Evolutionary conservation across 257 asterid genomes (phyloP).

Genomic region (Knoxia roxburghii): DNA sequence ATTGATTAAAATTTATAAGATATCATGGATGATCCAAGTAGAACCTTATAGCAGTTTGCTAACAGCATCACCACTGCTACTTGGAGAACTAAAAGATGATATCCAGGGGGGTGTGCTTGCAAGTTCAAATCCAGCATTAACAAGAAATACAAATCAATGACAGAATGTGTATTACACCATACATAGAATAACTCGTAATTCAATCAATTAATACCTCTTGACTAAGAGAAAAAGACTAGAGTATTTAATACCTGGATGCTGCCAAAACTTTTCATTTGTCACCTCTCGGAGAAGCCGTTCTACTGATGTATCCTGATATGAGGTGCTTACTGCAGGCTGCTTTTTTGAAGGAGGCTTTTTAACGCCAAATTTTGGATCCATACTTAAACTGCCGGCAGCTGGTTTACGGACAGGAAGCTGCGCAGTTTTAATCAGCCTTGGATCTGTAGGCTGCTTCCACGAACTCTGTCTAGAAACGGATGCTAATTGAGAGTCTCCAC

Average conservation of each 20-base stretch:
- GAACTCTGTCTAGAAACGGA: conserved; percentile 56
- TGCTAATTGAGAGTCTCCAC: conserved; percentile 53
- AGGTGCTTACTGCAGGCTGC: conserved; percentile 42
- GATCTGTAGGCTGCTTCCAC: conserved; percentile 69
- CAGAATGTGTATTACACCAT: not conserved
- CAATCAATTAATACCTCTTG: not conserved
- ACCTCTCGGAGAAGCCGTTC: conserved; percentile 97
- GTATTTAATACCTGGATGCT: conserved; percentile 67
- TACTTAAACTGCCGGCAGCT: conserved; percentile 39
- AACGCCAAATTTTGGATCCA: conserved; percentile 50
- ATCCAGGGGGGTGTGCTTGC: not conserved
- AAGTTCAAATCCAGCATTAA: not conserved
- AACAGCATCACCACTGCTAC: not conserved
- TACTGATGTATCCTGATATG: conserved; percentile 82
- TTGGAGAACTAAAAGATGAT: not conserved
- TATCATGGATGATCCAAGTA: not conserved
- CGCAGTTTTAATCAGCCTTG: conserved; percentile 51
- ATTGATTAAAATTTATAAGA: not conserved
- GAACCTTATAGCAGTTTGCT: not conserved
- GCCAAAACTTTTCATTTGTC: conserved; percentile 94
- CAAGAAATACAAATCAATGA: not conserved
- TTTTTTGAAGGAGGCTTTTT: conserved; percentile 74
- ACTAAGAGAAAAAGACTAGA: not conserved
- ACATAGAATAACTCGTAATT: not conserved
- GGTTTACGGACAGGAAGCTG: conserved; percentile 61